These are phyloP conservation scores for Prosopis cineraria DNA, from an alignment of 306 rosid species.

Conservation along the genomic window DNA sequence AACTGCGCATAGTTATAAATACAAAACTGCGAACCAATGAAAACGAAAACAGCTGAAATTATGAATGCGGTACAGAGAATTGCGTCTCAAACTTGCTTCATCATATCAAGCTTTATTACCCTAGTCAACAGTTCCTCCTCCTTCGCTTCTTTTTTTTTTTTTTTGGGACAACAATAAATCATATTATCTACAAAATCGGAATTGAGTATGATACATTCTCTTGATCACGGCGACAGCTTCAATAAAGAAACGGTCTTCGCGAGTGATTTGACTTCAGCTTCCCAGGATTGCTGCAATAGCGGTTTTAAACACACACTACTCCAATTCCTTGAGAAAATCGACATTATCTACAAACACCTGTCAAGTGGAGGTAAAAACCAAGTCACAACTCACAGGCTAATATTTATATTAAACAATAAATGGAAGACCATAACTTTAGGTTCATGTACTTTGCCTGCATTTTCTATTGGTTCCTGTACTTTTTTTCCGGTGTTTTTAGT, in stretches of 20 bases:
- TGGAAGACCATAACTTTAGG: too few species aligned
- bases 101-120: conserved; percentile 12
- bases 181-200: conserved; percentile 64
- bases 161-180: background rate
- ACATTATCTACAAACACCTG: conserved; percentile 97
- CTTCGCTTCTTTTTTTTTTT: background rate
- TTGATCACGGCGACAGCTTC: conserved; percentile 27
- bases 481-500: too few species aligned
- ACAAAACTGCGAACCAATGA: background rate
- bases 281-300: conserved; percentile 27
- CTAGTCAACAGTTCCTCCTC: background rate
- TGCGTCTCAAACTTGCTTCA: conserved; percentile 29
- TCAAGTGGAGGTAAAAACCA: conserved; percentile 6
- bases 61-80: background rate
- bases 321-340: conserved; percentile 79
- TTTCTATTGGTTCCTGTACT: too few species aligned
- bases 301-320: conserved; percentile 43
- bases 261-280: conserved; percentile 22
- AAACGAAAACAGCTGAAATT: background rate
- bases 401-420: too few species aligned
- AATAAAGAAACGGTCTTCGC: conserved; percentile 34
- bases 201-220: conserved; percentile 41
- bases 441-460: too few species aligned
- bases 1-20: background rate
- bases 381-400: conserved; percentile 11